These are phyloP conservation scores for Ilyonectria mors-panacis DNA, from an alignment of 2,329 filamentous ascomycete genomes.

Conservation along the genomic window DNA sequence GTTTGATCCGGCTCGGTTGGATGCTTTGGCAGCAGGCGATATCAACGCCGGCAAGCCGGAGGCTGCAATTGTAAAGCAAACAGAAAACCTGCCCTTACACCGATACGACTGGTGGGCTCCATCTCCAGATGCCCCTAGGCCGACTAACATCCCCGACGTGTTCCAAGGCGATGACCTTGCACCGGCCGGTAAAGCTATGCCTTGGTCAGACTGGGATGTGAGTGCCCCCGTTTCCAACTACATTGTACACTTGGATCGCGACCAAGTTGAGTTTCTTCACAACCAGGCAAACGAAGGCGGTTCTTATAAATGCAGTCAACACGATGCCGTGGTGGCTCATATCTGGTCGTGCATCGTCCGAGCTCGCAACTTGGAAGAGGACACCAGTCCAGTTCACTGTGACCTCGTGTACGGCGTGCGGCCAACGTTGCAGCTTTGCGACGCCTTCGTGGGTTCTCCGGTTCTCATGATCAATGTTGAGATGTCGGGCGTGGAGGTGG, in stretches of 20 bases:
- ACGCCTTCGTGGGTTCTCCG: constrained; percentile 41
- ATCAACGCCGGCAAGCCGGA: constrained; percentile 36
- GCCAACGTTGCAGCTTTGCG: constrained; percentile 27
- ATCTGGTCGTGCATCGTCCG: constrained; percentile 47
- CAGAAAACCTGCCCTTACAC: constrained; percentile 37
- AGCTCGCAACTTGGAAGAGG: constrained; percentile 29
- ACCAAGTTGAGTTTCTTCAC: constrained; percentile 35
- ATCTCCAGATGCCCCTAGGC: constrained; percentile 31
- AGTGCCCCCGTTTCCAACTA: constrained; percentile 39
- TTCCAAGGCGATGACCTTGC: constrained; percentile 25
- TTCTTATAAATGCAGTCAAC: constrained; percentile 33
- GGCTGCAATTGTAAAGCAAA: constrained; percentile 12
- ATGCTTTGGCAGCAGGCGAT: constrained; percentile 34
- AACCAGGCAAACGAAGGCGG: not conserved
- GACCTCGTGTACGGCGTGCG: constrained; percentile 42
- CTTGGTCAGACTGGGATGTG: constrained; percentile 46
- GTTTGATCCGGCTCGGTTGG: constrained; percentile 36
- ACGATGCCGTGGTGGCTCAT: constrained; percentile 45
- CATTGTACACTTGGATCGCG: constrained; percentile 37
- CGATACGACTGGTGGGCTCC: constrained; percentile 47
- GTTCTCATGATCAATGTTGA: constrained; percentile 44
- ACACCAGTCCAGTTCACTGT: constrained; percentile 36
- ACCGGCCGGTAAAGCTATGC: constrained; percentile 37
- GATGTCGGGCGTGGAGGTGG: constrained; percentile 26
- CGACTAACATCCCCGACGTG: constrained; percentile 1